Conservation (phyloP, 176 grass and related monocot genomes). For the Musa schizocarpa region DNA sequence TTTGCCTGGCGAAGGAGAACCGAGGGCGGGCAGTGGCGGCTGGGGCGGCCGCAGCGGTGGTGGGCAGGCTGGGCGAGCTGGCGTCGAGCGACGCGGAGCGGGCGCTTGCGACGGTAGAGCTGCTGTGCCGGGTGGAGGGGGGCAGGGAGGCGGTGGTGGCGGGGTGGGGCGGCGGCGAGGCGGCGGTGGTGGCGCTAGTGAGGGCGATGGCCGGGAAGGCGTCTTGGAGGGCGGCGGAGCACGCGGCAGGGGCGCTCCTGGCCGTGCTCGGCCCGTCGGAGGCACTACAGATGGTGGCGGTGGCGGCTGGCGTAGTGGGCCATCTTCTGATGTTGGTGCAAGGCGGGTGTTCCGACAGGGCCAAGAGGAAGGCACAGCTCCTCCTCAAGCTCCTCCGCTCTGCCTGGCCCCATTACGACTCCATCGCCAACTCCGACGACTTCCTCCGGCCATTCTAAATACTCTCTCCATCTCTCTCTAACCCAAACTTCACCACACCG, state of each 20-base stretch:
- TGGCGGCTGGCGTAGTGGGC: slow-evolving; percentile 60
- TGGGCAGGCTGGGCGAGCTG: slow-evolving; percentile 17
- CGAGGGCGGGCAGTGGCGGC: slow-evolving; percentile 40
- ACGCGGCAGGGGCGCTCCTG: slow-evolving; percentile 74
- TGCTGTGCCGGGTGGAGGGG: slow-evolving; percentile 69
- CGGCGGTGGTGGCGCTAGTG: slow-evolving; percentile 21
- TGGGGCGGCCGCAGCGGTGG: slow-evolving; percentile 44
- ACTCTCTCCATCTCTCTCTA: background rate
- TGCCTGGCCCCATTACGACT: slow-evolving; percentile 50
- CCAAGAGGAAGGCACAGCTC: slow-evolving; percentile 86
- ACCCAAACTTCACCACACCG: no score
- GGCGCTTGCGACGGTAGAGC: slow-evolving; percentile 65
- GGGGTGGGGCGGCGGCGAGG: slow-evolving; percentile 25
- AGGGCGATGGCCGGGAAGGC: slow-evolving; percentile 69
- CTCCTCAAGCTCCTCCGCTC: slow-evolving; percentile 74
- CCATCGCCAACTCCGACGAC: slow-evolving; percentile 73
- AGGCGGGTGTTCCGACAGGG: slow-evolving; percentile 79
- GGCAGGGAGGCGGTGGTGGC: slow-evolving; percentile 57
- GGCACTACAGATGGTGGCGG: slow-evolving; percentile 73
- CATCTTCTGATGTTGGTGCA: slow-evolving; percentile 84
- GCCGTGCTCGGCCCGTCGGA: slow-evolving; percentile 59
- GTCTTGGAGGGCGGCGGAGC: slow-evolving; percentile 63
- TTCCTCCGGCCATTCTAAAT: slow-evolving; percentile 52
- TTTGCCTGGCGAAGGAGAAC: slow-evolving; percentile 89
- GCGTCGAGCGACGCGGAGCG: slow-evolving; percentile 40